Evolutionary conservation across 345 rosid genomes (phyloP).

Genomic region (Carallia brachiata): DNA sequence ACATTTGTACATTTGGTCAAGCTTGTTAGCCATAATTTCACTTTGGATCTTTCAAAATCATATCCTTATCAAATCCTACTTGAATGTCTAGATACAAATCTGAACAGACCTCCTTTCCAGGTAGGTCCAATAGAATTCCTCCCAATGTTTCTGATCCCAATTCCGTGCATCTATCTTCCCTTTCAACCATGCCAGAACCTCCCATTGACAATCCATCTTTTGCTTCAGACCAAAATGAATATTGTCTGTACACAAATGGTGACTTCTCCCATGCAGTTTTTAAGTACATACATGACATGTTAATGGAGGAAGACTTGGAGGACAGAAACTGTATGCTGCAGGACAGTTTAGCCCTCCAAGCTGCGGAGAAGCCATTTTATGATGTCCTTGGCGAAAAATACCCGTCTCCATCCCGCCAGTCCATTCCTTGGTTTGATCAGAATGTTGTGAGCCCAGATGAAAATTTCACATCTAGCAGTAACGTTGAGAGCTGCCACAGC

Average conservation of each 20-base stretch:
- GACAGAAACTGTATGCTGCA: slow-evolving; percentile 5
- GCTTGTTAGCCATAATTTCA: too few relatives aligned
- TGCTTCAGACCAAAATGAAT: slow-evolving; percentile 21
- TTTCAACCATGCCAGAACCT: neutral
- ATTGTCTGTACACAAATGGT: slow-evolving; percentile 24
- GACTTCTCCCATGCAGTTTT: slow-evolving; percentile 8
- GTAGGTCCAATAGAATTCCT: slow-evolving; percentile 19
- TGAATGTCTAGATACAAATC: slow-evolving; percentile 24
- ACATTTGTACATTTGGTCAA: too few relatives aligned
- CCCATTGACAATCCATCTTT: slow-evolving; percentile 1
- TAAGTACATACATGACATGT: slow-evolving; percentile 18
- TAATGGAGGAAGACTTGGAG: slow-evolving; percentile 24
- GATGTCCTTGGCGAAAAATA: slow-evolving; percentile 8
- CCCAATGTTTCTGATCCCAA: slow-evolving; percentile 20
- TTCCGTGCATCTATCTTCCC: slow-evolving; percentile 11
- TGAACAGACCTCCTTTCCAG: slow-evolving; percentile 16
- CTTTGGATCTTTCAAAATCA: too few relatives aligned
- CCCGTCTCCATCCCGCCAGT: neutral
- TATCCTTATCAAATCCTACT: neutral
- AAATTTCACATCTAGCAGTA: neutral
- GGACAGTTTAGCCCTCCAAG: slow-evolving; percentile 13
- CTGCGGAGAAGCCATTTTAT: slow-evolving; percentile 26
- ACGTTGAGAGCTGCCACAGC: neutral
- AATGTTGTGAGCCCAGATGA: slow-evolving; percentile 2
- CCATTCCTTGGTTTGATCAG: neutral